phyloP scores from a whole-genome alignment of 2,329 filamentous ascomycete species.

The Septoria linicola region DNA sequence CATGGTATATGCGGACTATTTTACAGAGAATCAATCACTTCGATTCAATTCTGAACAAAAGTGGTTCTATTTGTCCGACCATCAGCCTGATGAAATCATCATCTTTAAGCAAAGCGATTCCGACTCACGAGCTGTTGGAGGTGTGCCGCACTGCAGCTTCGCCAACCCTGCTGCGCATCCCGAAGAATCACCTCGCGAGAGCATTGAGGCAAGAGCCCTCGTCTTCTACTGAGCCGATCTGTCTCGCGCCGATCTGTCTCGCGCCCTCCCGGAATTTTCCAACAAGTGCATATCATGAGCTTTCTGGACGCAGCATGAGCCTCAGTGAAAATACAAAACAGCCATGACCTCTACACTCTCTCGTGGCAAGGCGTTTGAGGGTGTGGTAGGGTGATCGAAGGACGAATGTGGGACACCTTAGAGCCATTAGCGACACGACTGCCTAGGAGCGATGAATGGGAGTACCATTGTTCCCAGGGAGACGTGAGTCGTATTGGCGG shows the following conservation, averaged over 20 bases:
- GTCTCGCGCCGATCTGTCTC: not conserved
- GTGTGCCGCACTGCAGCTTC: constrained; percentile 17
- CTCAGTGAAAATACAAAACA: not conserved
- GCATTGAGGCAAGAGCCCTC: constrained; percentile 17
- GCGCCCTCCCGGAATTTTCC: too few relatives aligned
- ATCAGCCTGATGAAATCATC: constrained; percentile 11
- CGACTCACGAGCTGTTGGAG: not conserved
- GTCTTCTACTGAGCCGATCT: constrained; percentile 4
- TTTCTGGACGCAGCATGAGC: too few relatives aligned
- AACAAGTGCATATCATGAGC: too few relatives aligned
- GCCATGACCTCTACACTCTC: constrained; percentile 16
- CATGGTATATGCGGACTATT: constrained; percentile 17
- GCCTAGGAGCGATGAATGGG: not conserved
- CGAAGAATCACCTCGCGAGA: constrained; percentile 8
- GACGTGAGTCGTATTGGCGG: constrained; percentile 7
- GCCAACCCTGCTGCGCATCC: not conserved
- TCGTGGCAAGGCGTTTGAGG: not conserved
- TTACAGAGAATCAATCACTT: constrained; percentile 13
- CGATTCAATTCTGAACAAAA: not conserved
- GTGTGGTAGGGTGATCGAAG: constrained; percentile 1
- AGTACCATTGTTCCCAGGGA: constrained; percentile 7
- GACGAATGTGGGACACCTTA: constrained; percentile 13
- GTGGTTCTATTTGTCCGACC: constrained; percentile 19
- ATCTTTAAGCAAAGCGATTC: constrained; percentile 19
- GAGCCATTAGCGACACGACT: not conserved